phyloP scores from a whole-genome alignment of 768 basidiomycete species.

The Trametes cinnabarina region DNA sequence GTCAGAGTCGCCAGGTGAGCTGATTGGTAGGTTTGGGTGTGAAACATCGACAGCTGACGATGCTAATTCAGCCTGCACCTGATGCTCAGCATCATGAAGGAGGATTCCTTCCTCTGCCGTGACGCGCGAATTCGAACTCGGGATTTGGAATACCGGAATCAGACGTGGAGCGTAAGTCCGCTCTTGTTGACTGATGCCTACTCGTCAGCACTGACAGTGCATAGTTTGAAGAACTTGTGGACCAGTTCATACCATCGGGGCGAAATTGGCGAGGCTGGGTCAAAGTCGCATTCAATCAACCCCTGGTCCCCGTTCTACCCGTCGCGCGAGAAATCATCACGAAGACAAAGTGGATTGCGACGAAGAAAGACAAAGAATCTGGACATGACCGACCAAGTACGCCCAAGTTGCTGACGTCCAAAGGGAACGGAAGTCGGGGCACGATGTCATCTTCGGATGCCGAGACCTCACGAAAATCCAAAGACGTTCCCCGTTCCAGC shows the following conservation, averaged over 20 bases:
- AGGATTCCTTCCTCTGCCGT: constrained; percentile 80
- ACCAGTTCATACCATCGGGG: constrained; percentile 77
- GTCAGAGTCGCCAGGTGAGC: constrained; percentile 70
- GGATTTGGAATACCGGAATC: constrained; percentile 76
- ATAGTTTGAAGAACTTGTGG: constrained; percentile 77
- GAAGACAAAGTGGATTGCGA: constrained; percentile 69
- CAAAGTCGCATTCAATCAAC: constrained; percentile 80
- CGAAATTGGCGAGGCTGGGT: constrained; percentile 81
- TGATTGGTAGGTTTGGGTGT: too few relatives aligned
- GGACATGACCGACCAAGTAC: constrained; percentile 15
- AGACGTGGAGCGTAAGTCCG: constrained; percentile 72
- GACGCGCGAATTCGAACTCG: constrained; percentile 80
- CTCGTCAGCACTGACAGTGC: too few relatives aligned
- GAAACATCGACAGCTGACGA: too few relatives aligned
- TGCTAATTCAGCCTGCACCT: constrained; percentile 53
- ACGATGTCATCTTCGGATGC: background rate
- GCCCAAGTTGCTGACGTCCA: constrained; percentile 14
- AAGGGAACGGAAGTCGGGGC: background rate
- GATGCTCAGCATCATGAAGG: constrained; percentile 74
- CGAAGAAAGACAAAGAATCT: constrained; percentile 28
- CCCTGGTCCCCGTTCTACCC: constrained; percentile 71
- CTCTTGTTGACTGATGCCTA: too few relatives aligned
- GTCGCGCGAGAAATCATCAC: constrained; percentile 76
- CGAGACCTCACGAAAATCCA: constrained; percentile 1
- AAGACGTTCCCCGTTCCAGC: background rate